A percentile compares a stretch with the other conserved stretches of the same genome.
Conservation (phyloP, 805 yeast genomes). For the Isabelozyma gotoi region DNA sequence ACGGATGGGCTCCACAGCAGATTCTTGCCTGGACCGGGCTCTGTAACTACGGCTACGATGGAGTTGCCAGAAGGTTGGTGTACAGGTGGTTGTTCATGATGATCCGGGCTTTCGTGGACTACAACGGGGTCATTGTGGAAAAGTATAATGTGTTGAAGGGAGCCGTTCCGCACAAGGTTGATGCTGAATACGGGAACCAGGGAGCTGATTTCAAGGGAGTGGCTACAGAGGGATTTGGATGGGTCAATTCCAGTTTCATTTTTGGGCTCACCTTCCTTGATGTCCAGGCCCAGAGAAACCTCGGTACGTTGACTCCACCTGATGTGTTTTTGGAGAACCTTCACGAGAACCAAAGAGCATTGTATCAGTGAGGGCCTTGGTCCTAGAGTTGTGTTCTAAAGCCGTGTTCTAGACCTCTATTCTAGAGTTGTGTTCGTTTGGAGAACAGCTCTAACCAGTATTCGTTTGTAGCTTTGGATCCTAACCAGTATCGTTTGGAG, state of each 20-base stretch:
- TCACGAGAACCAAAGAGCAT: conserved; percentile 38
- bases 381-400: neutral
- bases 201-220: conserved; percentile 91
- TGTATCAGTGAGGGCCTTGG: conserved; percentile 7
- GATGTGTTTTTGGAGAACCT: conserved; percentile 54
- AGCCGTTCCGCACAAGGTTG: conserved; percentile 85
- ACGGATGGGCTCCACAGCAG: conserved; percentile 99
- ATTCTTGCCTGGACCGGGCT: conserved; percentile 91
- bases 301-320: conserved; percentile 80
- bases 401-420: neutral
- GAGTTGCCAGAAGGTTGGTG: conserved; percentile 66
- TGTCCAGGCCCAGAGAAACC: conserved; percentile 66
- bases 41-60: conserved; percentile 63
- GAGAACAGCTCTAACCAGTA: no score
- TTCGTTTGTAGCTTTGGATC: no score
- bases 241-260: conserved; percentile 90
- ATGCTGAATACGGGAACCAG: conserved; percentile 96
- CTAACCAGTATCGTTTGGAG: no score
- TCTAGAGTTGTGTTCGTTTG: no score
- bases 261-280: conserved; percentile 70
- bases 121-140: conserved; percentile 92
- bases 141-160: conserved; percentile 87
- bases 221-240: conserved; percentile 95
- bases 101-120: conserved; percentile 87
- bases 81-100: conserved; percentile 90